These are phyloP conservation scores for Abrus precatorius DNA, from an alignment of 306 rosid genomes.

Conservation along the genomic window DNA sequence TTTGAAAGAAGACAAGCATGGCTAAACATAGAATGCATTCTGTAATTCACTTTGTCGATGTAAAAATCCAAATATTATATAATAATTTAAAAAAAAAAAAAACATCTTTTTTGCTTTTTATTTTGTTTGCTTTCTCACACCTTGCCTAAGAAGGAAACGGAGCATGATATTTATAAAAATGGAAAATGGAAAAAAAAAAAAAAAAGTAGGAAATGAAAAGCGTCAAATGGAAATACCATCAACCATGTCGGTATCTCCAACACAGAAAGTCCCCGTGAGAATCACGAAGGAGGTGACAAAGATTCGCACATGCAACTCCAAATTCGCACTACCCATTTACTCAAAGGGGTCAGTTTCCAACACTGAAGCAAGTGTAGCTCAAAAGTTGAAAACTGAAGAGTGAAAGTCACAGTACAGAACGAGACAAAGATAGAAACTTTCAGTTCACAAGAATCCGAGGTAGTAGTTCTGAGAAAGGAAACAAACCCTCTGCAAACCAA, in stretches of 20 bases:
- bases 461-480: slow-evolving; percentile 32
- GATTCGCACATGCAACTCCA: slow-evolving; percentile 55
- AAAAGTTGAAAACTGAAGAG: slow-evolving; percentile 1
- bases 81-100: background rate
- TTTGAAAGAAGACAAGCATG: background rate
- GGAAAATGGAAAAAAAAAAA: background rate
- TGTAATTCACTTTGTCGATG: background rate
- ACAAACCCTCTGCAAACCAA: slow-evolving; percentile 38
- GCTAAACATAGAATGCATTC: background rate
- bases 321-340: slow-evolving; percentile 60
- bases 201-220: background rate
- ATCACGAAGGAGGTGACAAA: slow-evolving; percentile 59
- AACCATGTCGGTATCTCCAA: slow-evolving; percentile 72
- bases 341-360: slow-evolving; percentile 40
- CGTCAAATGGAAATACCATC: slow-evolving; percentile 64
- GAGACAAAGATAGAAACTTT: slow-evolving; percentile 37
- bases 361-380: slow-evolving; percentile 35
- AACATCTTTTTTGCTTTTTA: background rate
- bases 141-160: slow-evolving; percentile 24
- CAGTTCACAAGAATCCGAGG: background rate
- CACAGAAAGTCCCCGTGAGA: slow-evolving; percentile 55
- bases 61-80: slow-evolving; percentile 4
- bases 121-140: background rate
- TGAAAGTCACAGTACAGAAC: slow-evolving; percentile 3
- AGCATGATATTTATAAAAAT: background rate